phyloP scores from a whole-genome alignment of 148 eudicot genomes.

The Rhododendron vialii region DNA sequence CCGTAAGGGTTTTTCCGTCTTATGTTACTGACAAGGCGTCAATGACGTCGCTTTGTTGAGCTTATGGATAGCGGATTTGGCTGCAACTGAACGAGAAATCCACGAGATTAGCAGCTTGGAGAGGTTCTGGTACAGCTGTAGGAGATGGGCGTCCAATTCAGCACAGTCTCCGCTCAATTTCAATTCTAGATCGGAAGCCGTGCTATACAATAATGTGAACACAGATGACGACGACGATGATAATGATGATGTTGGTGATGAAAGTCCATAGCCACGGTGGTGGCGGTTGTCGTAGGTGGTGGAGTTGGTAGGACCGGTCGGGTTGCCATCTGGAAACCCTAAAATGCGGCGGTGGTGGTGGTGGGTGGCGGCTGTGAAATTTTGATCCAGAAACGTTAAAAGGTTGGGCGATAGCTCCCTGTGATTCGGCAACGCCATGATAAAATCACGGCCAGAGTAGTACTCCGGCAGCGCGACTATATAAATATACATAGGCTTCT shows the following conservation, averaged over 20 bases:
- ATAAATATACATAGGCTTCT: not conserved
- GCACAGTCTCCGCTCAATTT: conserved; percentile 23
- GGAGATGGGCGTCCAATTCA: conserved; percentile 35
- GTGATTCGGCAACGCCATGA: conserved; percentile 11
- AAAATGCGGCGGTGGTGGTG: not conserved
- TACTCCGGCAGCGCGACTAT: not conserved
- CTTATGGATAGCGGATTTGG: conserved; percentile 36
- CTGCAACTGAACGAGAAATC: conserved; percentile 31
- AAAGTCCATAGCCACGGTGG: not conserved
- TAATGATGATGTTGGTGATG: not conserved
- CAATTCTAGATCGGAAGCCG: conserved; percentile 11
- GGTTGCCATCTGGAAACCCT: not conserved
- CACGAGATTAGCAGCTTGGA: conserved; percentile 27
- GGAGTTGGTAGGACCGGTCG: not conserved
- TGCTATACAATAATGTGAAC: not conserved
- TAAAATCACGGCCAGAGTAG: not conserved
- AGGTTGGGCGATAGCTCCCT: not conserved
- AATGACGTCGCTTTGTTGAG: not conserved
- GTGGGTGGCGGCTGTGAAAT: not conserved
- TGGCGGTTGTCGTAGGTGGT: not conserved
- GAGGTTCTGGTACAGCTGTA: conserved; percentile 10
- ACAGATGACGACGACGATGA: too few species aligned
- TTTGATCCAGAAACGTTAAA: conserved; percentile 10
- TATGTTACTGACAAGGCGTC: not conserved
- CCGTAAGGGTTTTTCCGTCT: not conserved